A percentile compares a stretch with the other conserved stretches of the same genome.
Conservation (phyloP, 371 early-diverging fungal species). For the Blyttiomyces sp. region DNA sequence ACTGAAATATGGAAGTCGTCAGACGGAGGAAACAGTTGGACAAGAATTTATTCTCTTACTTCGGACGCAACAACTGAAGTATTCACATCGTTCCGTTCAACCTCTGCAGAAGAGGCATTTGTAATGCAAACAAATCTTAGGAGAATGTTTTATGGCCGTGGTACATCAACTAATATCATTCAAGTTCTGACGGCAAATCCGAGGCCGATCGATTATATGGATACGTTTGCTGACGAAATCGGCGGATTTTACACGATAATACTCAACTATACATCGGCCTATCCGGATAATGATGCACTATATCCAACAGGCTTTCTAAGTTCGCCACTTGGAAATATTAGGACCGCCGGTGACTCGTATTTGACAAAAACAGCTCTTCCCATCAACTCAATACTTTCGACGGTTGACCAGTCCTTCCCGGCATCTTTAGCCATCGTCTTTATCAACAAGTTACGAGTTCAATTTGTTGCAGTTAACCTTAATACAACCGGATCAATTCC, state of each 20-base stretch:
- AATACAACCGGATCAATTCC: neutral
- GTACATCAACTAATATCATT: neutral
- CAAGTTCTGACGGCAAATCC: neutral
- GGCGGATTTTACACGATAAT: constrained; percentile 1
- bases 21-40: constrained; percentile 20
- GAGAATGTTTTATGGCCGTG: constrained; percentile 12
- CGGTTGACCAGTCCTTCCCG: constrained; percentile 10
- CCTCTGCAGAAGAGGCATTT: neutral
- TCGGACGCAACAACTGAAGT: neutral
- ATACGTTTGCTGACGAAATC: neutral
- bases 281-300: neutral
- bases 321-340: neutral
- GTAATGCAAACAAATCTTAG: constrained; percentile 4
- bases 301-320: constrained; percentile 21
- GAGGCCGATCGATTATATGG: neutral
- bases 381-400: neutral
- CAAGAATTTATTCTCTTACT: neutral
- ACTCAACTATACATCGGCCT: neutral
- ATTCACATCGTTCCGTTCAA: constrained; percentile 15
- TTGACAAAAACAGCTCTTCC: neutral
- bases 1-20: constrained; percentile 23
- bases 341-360: neutral
- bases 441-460: constrained; percentile 10
- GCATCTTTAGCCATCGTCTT: constrained; percentile 13
- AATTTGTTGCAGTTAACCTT: constrained; percentile 1